A percentile compares a stretch with the other conserved stretches of the same genome.
Evolutionary conservation across 2,329 filamentous ascomycete genomes (phyloP).

Genomic region (Xylaria digitata): DNA sequence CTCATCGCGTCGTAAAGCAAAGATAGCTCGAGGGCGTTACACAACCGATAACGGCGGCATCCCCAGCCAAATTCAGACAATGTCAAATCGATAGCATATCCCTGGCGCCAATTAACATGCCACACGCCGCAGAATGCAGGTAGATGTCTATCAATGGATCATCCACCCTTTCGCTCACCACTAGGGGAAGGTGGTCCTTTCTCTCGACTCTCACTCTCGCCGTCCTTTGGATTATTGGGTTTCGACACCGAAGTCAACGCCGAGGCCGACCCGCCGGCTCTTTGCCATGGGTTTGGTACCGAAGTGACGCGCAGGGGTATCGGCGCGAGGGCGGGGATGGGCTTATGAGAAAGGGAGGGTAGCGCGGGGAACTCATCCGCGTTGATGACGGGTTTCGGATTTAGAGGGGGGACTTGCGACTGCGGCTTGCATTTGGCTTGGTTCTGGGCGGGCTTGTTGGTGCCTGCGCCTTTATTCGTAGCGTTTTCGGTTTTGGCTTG

Average conservation of each 20-base stretch:
- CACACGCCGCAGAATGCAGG: too few species aligned
- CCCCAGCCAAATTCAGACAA: too few species aligned
- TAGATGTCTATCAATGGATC: background rate
- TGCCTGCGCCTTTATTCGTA: background rate
- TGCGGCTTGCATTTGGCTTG: too few species aligned
- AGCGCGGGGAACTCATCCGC: constrained; percentile 18
- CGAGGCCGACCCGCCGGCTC: background rate
- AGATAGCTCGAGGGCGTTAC: too few species aligned
- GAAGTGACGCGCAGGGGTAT: constrained; percentile 14
- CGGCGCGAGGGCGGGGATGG: constrained; percentile 9
- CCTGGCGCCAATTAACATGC: too few species aligned
- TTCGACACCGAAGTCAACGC: background rate
- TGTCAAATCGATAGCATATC: too few species aligned
- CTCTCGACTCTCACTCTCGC: background rate
- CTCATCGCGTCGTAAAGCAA: too few species aligned
- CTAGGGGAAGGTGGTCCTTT: background rate
- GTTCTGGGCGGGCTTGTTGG: background rate
- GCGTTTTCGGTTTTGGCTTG: background rate
- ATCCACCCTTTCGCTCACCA: constrained; percentile 35
- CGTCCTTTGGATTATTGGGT: background rate
- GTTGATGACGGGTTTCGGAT: background rate
- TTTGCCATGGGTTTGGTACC: background rate
- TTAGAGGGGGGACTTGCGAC: too few species aligned
- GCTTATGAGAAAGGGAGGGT: background rate
- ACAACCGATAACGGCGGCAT: too few species aligned